Base-by-base conservation (phyloP, 257 asterid species). In the Scutellaria barbata region DNA sequence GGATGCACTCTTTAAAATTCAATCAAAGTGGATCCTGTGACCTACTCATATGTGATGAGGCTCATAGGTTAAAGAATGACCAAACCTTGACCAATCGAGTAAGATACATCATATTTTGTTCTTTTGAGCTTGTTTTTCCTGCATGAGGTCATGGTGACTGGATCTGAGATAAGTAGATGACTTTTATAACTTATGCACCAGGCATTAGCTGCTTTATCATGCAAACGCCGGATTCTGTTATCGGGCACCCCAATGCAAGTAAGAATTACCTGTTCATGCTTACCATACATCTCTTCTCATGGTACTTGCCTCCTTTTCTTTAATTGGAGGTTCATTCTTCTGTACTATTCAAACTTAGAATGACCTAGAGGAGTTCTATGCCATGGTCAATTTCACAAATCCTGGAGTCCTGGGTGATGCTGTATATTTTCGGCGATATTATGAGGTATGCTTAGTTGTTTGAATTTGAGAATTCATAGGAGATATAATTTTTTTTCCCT, bases 201-300 rank as follows among this genome's bases (percentile, higher is more conserved):
- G 99, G 96, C 97, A 30, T 76, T 94, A 83, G 99, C 97, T 84
- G 79, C 93, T 71, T 79, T 94, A 76, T 76, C 96, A 71, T 91
- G 99, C 89, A 88, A 79, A 69, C 92, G 96, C 9, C 96, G 97
- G 76, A 85, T 94, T 76, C 81, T 94, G 60, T 73, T 94, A 81
- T 91, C 97, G 30, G 99, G 97, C 81, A 94, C 99, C 72, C 99
- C 99, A 56, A 91, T 94, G 96, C 99, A 94, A 81, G 99, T 94
- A 79, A 82, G 96, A 42, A 63, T 68, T 55, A 20, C 72, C 76
- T 72, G 37, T 10, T 42, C 62, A 75, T 65, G 63, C 51, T 74
- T 65, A 33, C 61, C 14, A 41, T 72, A 17, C 65, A 52, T 56
- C 20, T 6, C 30, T 18, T 67, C 68, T 66, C 53, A 13, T 64